Evolutionary conservation across 441 rosid genomes (phyloP), one percentile per base, ranked within the genome.

Genomic region (Gossypium gossypioides): DNA sequence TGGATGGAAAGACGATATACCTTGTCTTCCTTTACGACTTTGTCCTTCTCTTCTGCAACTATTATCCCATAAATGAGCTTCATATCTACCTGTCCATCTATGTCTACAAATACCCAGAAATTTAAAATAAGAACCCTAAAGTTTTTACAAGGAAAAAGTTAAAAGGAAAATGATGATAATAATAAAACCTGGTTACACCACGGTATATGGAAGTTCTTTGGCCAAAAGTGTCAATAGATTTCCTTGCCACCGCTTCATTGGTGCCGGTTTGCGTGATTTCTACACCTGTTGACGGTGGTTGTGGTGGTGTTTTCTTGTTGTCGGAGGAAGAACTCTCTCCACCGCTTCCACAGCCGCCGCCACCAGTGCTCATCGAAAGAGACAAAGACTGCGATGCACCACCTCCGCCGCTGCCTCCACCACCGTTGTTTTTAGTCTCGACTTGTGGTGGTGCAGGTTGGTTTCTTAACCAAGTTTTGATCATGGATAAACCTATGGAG

Each of bases 31-130:
- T 78, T 85, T 87, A 1, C 94, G 82, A 69, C 88, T 84, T 76
- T 89, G 94, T 24, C 94, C 94, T 78, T 87, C 94, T 79, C 91
- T 81, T 79, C 87, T 86, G 71, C 90, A 86, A 78, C 89, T 85
- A 60, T 89, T 89, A 34, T 89, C 94, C 94, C 94, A 89, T 71
- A 87, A 74, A 81, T 89, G 93, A 65, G 91, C 91, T 21, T 89
- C 91, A 13, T 87, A 89, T 81, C 93, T 81, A 9, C 94, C 94
- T 2, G 94, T 89, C 94, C 94, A 89, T 76, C 94, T 78, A 80
- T 89, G 94, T 82, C 94, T 89, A 56, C 55, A 72, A 32, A 69
- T 56, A 66, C 32, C 65, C 10, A n/a, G 9, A 18, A 16, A 64
- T 24, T 16, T n/a, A 67, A 48, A 64, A 3, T 48, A 12, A 12